Evolutionary conservation across 768 basidiomycete genomes (phyloP).

Genomic region (Lactarius vividus): DNA sequence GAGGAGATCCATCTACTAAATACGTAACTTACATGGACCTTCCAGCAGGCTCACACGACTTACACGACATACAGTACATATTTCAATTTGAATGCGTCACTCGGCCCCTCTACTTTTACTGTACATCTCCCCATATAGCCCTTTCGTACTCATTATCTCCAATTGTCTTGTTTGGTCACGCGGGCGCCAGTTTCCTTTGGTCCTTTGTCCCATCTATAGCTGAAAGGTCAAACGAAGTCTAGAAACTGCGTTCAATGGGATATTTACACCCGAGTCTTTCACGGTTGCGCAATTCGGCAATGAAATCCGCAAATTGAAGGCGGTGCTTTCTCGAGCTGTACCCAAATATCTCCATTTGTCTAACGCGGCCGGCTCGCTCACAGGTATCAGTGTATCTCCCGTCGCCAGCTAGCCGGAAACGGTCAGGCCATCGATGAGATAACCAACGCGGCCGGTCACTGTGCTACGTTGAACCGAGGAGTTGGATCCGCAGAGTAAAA

Average conservation of each 20-base stretch:
- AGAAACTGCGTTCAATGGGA: not conserved
- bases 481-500: not conserved
- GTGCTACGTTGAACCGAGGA: not conserved
- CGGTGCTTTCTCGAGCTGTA: not conserved
- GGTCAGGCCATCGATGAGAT: not conserved
- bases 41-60: constrained; percentile 1
- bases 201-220: not conserved
- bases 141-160: not conserved
- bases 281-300: not conserved
- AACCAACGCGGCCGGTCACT: not conserved
- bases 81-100: constrained; percentile 22
- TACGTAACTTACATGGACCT: constrained; percentile 10
- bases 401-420: constrained; percentile 1
- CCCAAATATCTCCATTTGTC: constrained; percentile 10
- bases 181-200: not conserved
- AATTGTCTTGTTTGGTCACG: not conserved
- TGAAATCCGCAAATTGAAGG: not conserved
- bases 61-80: constrained; percentile 8
- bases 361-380: not conserved
- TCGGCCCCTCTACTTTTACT: constrained; percentile 1
- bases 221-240: not conserved
- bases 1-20: constrained; percentile 23
- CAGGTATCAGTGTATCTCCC: not conserved
- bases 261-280: not conserved
- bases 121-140: not conserved